These are phyloP conservation scores for Solanum tarijense DNA, from an alignment of 257 asterid genomes.

Conservation along the genomic window DNA sequence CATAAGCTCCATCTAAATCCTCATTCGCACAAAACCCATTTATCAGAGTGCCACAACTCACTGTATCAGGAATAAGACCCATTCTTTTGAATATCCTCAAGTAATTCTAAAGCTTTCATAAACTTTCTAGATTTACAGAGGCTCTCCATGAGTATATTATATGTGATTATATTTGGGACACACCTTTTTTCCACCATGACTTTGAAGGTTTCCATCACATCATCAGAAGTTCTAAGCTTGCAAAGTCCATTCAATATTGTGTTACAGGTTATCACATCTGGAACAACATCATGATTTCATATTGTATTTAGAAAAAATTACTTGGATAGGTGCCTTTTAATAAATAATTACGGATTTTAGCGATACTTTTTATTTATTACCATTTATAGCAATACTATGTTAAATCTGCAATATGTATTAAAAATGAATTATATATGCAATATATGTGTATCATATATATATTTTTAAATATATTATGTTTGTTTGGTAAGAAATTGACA, in stretches of 20 bases:
- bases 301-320: conserved; percentile 14
- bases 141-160: conserved; percentile 79
- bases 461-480: too few species aligned
- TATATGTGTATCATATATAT: too few species aligned
- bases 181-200: conserved; percentile 73
- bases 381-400: too few species aligned
- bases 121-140: conserved; percentile 58
- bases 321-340: too few species aligned
- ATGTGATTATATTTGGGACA: conserved; percentile 61
- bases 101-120: conserved; percentile 43
- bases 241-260: conserved; percentile 76
- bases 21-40: conserved; percentile 61
- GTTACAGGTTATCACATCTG: conserved; percentile 80
- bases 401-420: too few species aligned
- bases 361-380: too few species aligned
- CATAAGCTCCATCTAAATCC: conserved; percentile 55
- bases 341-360: too few species aligned
- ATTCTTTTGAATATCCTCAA: conserved; percentile 50
- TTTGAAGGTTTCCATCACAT: conserved; percentile 66
- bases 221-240: conserved; percentile 52
- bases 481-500: too few species aligned
- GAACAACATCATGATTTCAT: conserved; percentile 63
- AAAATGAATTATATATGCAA: too few species aligned
- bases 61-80: conserved; percentile 56
- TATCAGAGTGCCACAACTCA: conserved; percentile 64